Base-by-base conservation (phyloP, 768 basidiomycete genomes). In the Mycena olivaceomarginata region DNA sequence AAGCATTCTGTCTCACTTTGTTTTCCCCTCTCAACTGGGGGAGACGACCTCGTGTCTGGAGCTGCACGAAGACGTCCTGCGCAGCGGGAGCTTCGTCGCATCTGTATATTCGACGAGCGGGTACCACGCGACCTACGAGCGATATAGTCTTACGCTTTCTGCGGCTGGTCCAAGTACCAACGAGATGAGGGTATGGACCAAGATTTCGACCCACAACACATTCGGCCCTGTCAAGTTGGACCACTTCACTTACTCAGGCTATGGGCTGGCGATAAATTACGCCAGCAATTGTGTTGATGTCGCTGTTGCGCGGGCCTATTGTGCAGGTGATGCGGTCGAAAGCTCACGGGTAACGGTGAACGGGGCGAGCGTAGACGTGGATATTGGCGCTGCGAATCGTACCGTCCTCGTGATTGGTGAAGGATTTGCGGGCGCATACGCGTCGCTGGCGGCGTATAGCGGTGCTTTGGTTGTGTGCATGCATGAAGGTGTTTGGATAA, bases 241-340 rank as follows among this genome's bases (percentile, higher is more conserved):
- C 22, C 56, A 57, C 25, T 57, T 57, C 56, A 57, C 56, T 57
- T 57, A 25, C 56, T 57, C 56, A 57, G 56, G 56, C 56, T 57
- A 57, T 57, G 56, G 56, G 56, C 22, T 57, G 56, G 56, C 56
- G 22, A 57, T 7, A 31, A 57, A 57, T 57, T 57, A 57, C 22
- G 56, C 56, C 56, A 31, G 25, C 56, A 57, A 57, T 31, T 5
- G 56, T 57, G 56, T 57, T 3, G 31, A 31, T 3, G 3, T 31
- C 56, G 56, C 56, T 57, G 56, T 57, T 57, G n/a, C 56, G 56
- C 56, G 56, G 56, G 56, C 56, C 56, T 57, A 57, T 57, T 57
- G 25, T 57, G 56, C 56, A 57, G 56, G 56, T 57, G 56, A 57
- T 57, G 56, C 56, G 22, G 56, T 57, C 56, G 56, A 57, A 57